A percentile compares a stretch with the other conserved stretches of the same genome.
These are phyloP conservation scores for Pseudogymnoascus sp. DNA, from an alignment of 2,329 filamentous ascomycete species.

Conservation along the genomic window DNA sequence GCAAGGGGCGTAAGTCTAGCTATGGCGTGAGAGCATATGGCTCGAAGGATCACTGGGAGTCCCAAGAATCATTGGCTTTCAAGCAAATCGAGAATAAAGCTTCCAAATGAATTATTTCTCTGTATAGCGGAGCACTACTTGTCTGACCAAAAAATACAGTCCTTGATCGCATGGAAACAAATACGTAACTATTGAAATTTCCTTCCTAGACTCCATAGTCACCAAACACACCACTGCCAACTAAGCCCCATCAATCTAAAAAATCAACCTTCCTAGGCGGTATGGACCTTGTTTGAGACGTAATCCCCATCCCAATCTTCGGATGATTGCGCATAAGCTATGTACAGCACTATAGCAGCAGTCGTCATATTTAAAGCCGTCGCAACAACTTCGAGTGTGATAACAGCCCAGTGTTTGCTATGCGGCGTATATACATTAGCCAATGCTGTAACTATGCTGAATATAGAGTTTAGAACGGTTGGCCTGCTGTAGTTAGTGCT, in stretches of 20 bases:
- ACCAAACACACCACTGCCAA: not conserved
- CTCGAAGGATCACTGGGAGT: no score
- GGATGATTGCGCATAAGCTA: not conserved
- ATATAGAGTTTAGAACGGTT: constrained; percentile 21
- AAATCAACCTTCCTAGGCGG: not conserved
- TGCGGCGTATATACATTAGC: constrained; percentile 22
- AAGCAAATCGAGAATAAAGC: no score
- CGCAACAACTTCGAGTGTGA: not conserved
- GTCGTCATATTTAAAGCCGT: not conserved
- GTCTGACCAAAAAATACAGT: not conserved
- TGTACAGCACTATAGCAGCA: not conserved
- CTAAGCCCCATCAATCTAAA: not conserved
- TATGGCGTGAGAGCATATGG: no score
- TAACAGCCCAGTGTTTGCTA: not conserved
- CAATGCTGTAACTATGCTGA: constrained; percentile 24
- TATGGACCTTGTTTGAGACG: not conserved
- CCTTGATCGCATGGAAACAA: not conserved
- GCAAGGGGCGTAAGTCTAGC: no score
- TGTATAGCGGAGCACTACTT: not conserved
- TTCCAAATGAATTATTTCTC: not conserved
- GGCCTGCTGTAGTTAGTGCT: constrained; percentile 16
- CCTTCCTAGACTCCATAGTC: not conserved
- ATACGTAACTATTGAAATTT: not conserved
- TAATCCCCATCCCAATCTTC: not conserved
- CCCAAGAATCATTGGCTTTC: no score